Percentiles rank a stretch among this genome's conserved stretches.
Conservation (phyloP, 2,329 filamentous ascomycete species). For the Bertia moriformis region DNA sequence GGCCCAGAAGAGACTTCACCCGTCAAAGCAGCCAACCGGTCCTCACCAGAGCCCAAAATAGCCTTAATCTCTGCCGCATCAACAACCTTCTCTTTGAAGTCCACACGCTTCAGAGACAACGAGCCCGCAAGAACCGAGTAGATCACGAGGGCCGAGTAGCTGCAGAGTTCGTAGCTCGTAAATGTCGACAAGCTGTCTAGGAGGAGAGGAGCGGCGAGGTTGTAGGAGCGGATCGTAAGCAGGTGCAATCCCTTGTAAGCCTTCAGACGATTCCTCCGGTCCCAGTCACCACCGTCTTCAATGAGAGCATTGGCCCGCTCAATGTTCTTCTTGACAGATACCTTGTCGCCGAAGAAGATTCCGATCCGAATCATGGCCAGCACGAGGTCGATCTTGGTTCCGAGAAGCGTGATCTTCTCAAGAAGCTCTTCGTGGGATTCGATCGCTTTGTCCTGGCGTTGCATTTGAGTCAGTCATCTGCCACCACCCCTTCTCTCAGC, state of each 20-base stretch:
- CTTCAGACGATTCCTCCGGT: conserved; percentile 93
- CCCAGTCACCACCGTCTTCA: conserved; percentile 94
- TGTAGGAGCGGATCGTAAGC: conserved; percentile 82
- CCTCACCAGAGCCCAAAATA: conserved; percentile 77
- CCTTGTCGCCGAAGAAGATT: conserved; percentile 88
- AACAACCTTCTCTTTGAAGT: conserved; percentile 98
- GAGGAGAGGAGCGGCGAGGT: conserved; percentile 74
- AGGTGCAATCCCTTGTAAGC: conserved; percentile 92
- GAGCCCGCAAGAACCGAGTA: conserved; percentile 93
- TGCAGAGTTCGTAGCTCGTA: conserved; percentile 96
- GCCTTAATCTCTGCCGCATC: conserved; percentile 97
- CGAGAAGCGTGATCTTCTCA: conserved; percentile 92
- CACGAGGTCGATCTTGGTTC: conserved; percentile 92
- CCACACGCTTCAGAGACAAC: conserved; percentile 84
- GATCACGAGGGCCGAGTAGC: conserved; percentile 83
- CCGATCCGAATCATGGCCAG: conserved; percentile 91
- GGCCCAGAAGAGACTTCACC: conserved; percentile 72
- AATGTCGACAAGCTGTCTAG: conserved; percentile 97
- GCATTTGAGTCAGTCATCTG: conserved; percentile 6
- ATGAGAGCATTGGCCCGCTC: conserved; percentile 81
- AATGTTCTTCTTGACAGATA: conserved; percentile 83
- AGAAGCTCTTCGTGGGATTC: conserved; percentile 83
- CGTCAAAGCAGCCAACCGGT: conserved; percentile 70
- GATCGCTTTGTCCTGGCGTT: conserved; percentile 72
- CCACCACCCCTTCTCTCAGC: not conserved